Evolutionary conservation across 352 stramenopile genomes (phyloP).

Genomic region (Globisporangium carolinianum): DNA sequence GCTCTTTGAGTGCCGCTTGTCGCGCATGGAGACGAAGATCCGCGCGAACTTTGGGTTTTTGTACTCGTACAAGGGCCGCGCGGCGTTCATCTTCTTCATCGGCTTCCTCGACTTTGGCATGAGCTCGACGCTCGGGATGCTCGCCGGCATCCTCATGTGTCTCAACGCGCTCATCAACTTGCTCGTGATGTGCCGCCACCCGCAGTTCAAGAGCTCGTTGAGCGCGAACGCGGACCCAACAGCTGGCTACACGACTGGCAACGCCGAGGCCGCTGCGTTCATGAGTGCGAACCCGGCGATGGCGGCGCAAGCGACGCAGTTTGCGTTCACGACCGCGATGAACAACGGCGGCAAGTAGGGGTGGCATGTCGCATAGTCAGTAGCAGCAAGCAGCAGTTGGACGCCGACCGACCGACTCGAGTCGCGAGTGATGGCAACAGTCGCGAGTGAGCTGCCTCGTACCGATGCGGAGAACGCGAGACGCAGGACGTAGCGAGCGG

Average conservation of each 20-base stretch:
- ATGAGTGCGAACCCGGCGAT: constrained; percentile 79
- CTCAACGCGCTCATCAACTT: constrained; percentile 84
- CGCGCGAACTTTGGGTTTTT: constrained; percentile 84
- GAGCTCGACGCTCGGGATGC: constrained; percentile 63
- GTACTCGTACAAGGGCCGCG: constrained; percentile 83
- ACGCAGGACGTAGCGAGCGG: too few relatives aligned
- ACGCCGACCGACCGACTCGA: neutral
- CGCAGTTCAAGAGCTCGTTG: constrained; percentile 78
- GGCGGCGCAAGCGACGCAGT: constrained; percentile 69
- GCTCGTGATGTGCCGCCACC: constrained; percentile 83
- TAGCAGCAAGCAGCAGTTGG: neutral
- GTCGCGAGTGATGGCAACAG: neutral
- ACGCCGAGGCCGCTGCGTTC: constrained; percentile 74
- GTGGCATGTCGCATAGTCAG: neutral
- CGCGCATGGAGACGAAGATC: constrained; percentile 77
- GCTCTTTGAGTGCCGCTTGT: constrained; percentile 85
- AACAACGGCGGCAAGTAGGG: constrained; percentile 1
- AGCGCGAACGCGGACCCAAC: constrained; percentile 70
- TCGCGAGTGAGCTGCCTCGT: too few relatives aligned
- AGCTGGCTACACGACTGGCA: constrained; percentile 69
- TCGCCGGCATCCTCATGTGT: constrained; percentile 80
- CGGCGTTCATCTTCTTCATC: constrained; percentile 87
- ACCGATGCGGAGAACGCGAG: too few relatives aligned
- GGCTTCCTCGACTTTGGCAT: constrained; percentile 86
- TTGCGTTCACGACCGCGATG: constrained; percentile 59